These are phyloP conservation scores for Kwoniella dejecticola DNA, from an alignment of 768 basidiomycete genomes.

Conservation along the genomic window DNA sequence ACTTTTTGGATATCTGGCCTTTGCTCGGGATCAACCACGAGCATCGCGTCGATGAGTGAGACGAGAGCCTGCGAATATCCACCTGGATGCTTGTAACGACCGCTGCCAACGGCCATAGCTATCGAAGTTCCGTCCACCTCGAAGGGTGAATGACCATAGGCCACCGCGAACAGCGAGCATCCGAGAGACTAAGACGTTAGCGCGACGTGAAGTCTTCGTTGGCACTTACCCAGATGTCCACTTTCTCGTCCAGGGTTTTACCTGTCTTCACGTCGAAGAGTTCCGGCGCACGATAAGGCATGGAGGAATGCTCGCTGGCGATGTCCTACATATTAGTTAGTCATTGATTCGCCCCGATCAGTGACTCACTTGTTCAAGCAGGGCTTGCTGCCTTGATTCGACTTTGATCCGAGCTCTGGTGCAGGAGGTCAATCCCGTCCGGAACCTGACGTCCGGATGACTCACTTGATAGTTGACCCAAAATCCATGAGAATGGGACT, in stretches of 20 bases:
- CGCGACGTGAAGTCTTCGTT: neutral
- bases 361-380: constrained; percentile 74
- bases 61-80: constrained; percentile 57
- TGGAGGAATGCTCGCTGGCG: constrained; percentile 95
- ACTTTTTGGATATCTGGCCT: constrained; percentile 75
- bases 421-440: constrained; percentile 5
- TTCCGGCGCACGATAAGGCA: constrained; percentile 98
- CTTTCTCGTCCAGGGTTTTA: constrained; percentile 81
- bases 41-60: constrained; percentile 77
- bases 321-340: constrained; percentile 76
- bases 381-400: constrained; percentile 78
- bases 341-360: neutral
- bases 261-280: constrained; percentile 97
- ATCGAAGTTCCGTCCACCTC: constrained; percentile 97
- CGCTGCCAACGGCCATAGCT: constrained; percentile 95
- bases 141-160: constrained; percentile 94
- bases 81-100: constrained; percentile 84
- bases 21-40: constrained; percentile 77
- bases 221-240: constrained; percentile 85
- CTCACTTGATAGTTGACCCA: constrained; percentile 75
- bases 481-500: constrained; percentile 95
- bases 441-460: neutral
- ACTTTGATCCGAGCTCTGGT: constrained; percentile 73
- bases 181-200: constrained; percentile 83
- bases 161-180: constrained; percentile 90